Base-by-base conservation (phyloP, 78 protist genomes). In the Polysphondylium violaceum region DNA sequence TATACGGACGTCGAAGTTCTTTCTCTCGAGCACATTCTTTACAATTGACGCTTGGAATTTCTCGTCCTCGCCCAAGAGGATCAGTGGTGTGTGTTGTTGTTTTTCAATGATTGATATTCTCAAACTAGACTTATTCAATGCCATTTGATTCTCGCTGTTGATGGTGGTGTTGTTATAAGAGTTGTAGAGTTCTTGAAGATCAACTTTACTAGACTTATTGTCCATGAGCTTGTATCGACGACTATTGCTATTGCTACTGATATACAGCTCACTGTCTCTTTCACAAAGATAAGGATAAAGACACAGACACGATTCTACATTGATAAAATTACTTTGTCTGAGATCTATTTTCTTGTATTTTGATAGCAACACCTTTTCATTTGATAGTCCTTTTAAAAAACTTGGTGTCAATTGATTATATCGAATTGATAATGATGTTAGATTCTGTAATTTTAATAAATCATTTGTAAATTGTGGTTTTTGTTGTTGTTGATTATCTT, bases 1-100 rank as follows among this genome's bases (percentile, higher is more conserved):
- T 0, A 87, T 59, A 25, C 86, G 67, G 1, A 87, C 93, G 60
- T 87, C 93, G 14, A 87, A 87, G n/a, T 87, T 87, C 23, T 65
- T 76, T 33, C 93, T 51, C 14, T 87, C 88, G 50, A 87, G 36
- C 0, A 87, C 93, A n/a, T 60, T 75, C n/a, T 77, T 77, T 2
- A 87, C 86, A 9, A 87, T 74, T 19, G 76, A 29, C 0, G 93
- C 93, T 53, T 87, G 93, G 11, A 87, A 76, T 17, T 61, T 87
- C 51, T 76, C 86, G 11, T 87, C 93, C 14, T 87, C 93, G 2
- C 88, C 93, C 53, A 87, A 43, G 12, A 87, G 33, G 17, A 87
- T 87, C 41, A 87, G n/a, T 21, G 93, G 93, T 0, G 35, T 56
- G 21, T 81, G 89, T 68, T 81, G 31, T 43, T 81, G 76, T 5